Base-by-base conservation (phyloP, 305 asterid species). In the Withania somnifera region DNA sequence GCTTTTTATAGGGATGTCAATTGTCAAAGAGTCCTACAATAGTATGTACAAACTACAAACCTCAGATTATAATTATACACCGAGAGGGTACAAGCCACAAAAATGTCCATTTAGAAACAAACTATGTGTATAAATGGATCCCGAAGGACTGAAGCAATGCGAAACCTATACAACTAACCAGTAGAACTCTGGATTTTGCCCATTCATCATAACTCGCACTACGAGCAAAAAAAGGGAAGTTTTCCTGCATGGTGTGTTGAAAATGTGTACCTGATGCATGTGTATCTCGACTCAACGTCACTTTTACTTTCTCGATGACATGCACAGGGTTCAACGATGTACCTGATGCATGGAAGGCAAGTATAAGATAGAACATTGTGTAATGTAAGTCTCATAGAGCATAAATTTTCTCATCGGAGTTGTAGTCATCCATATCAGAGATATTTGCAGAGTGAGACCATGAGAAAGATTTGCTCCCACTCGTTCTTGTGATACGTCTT, bases 381-480 rank as follows among this genome's bases (percentile, higher is more conserved):
- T 30, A 75, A 26, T 60, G 75, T 40, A 17, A 76, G 69, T 34
- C 79, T 92, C 87, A 96, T 87, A 96, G 52, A 40, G 98, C 99
- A 82, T 96, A 96, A 17, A 96, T 94, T 84, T 88, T 96, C 81
- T 96, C 99, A 82, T 96, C 99, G 0, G 98, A 94, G 82, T 97
- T 91, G 77, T 92, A 91, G 50, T 94, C 99, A 60, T 94, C 98
- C 80, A 86, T 67, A 60, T 97, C 97, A 7, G 99, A 93, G 58
- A 93, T 82, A 83, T 93, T 88, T 7, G 91, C 93, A 1, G 99
- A 97, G 82, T 92, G 86, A 0, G 98, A 86, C 99, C 97, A 94
- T 2, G 99, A 97, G 82, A 94, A 97, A 4, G 99, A 97, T 79
- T 92, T 97, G 84, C 98, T 97, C 36, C 98, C 98, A 30, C 95